phyloP scores from a whole-genome alignment of 495 filamentous ascomycete species.

The Cercophora scortea region DNA sequence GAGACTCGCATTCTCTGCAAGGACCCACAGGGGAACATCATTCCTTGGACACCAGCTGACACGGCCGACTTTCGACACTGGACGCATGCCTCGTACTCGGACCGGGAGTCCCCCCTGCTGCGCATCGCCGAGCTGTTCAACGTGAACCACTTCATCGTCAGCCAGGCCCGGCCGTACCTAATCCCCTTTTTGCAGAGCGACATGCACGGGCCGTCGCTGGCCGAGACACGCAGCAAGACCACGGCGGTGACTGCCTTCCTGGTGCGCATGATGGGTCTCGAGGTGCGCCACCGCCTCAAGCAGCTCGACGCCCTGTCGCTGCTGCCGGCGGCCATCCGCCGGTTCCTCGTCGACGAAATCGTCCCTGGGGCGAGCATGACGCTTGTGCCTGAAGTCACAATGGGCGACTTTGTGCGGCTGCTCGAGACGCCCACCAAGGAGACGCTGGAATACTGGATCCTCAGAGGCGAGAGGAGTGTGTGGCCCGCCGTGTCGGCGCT shows the following conservation, averaged over 20 bases:
- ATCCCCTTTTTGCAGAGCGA: slow-evolving; percentile 81
- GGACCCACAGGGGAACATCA: slow-evolving; percentile 65
- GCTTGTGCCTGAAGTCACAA: slow-evolving; percentile 70
- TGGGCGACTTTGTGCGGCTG: slow-evolving; percentile 63
- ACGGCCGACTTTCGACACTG: slow-evolving; percentile 61
- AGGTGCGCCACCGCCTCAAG: slow-evolving; percentile 72
- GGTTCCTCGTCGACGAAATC: slow-evolving; percentile 80
- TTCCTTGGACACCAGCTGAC: slow-evolving; percentile 67
- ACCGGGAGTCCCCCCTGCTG: slow-evolving; percentile 70
- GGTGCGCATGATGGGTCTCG: slow-evolving; percentile 61
- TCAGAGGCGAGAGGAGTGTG: slow-evolving; percentile 74
- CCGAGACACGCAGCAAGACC: slow-evolving; percentile 48
- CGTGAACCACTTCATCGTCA: slow-evolving; percentile 81
- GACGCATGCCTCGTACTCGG: slow-evolving; percentile 60
- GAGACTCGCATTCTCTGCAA: slow-evolving; percentile 75
- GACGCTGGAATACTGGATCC: slow-evolving; percentile 76
- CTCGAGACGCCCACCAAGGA: slow-evolving; percentile 73
- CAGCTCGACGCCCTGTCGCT: slow-evolving; percentile 74
- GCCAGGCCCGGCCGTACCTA: slow-evolving; percentile 69
- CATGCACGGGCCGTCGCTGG: slow-evolving; percentile 62
- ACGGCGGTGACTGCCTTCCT: slow-evolving; percentile 54
- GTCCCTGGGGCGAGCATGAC: slow-evolving; percentile 75
- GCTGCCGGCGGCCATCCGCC: slow-evolving; percentile 59
- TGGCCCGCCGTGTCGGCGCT: slow-evolving; percentile 89
- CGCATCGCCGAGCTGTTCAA: slow-evolving; percentile 91